A percentile compares a stretch with the other conserved stretches of the same genome.
Evolutionary conservation across 495 filamentous ascomycete genomes (phyloP).

Genomic region (Tuber microsphaerosporum): DNA sequence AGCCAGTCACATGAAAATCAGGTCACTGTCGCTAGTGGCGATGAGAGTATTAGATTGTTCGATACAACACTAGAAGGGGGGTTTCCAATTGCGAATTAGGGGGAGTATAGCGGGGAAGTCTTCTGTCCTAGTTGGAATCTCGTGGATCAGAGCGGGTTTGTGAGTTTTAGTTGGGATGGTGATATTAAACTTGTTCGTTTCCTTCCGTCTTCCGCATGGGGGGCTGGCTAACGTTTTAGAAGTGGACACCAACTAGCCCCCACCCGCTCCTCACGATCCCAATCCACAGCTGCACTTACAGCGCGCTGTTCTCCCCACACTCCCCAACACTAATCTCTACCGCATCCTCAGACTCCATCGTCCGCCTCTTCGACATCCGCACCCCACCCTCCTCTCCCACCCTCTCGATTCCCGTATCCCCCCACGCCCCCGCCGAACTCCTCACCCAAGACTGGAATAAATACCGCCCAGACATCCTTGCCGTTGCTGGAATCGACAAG

Average conservation of each 20-base stretch:
- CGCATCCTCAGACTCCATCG: conserved; percentile 74
- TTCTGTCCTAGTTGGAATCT: conserved; percentile 90
- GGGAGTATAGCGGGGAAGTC: conserved; percentile 84
- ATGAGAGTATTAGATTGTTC: conserved; percentile 91
- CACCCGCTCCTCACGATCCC: no score
- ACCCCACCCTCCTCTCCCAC: conserved; percentile 73
- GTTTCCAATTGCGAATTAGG: conserved; percentile 79
- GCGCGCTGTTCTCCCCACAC: no score
- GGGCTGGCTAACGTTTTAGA: conserved; percentile 4
- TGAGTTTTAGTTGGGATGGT: conserved; percentile 87
- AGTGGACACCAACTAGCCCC: conserved; percentile 69
- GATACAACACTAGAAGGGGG: conserved; percentile 62
- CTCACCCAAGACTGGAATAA: conserved; percentile 98
- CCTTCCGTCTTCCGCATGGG: not conserved
- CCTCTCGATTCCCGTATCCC: conserved; percentile 12
- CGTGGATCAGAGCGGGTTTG: no score
- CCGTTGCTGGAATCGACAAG: conserved; percentile 80
- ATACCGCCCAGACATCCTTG: no score
- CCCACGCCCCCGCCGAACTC: conserved; percentile 56
- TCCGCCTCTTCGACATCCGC: conserved; percentile 87
- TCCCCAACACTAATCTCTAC: no score
- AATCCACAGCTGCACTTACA: no score
- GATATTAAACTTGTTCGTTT: conserved; percentile 68
- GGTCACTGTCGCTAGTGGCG: conserved; percentile 77
- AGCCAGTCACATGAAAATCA: conserved; percentile 93